A percentile compares a stretch with the other conserved stretches of the same genome.
Conservation (phyloP, 1,139 yeast genomes). For the Ogataea hybrid region DNA sequence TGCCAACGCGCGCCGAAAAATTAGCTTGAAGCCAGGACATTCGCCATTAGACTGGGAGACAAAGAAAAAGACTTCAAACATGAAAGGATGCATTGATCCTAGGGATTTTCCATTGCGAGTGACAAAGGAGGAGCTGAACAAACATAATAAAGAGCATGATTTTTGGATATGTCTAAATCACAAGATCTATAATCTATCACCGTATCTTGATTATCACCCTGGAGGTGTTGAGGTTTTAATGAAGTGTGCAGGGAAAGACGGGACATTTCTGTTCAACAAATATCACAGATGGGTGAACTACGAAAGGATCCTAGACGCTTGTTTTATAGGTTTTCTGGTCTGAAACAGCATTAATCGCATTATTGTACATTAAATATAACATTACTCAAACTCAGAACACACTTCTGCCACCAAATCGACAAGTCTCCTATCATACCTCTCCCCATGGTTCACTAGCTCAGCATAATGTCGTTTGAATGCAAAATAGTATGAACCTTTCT, state of each 20-base stretch:
- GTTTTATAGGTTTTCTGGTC: constrained; percentile 63
- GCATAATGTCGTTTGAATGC: constrained; percentile 30
- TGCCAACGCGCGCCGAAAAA: constrained; percentile 43
- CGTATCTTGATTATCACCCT: constrained; percentile 84
- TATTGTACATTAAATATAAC: constrained; percentile 5
- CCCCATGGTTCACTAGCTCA: constrained; percentile 18
- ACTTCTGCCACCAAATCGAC: constrained; percentile 17
- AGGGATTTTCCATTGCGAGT: constrained; percentile 47
- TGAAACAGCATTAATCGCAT: constrained; percentile 9
- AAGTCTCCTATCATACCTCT: constrained; percentile 10
- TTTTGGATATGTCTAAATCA: constrained; percentile 87
- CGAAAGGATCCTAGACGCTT: constrained; percentile 75
- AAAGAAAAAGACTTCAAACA: constrained; percentile 37
- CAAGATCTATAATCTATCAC: constrained; percentile 80
- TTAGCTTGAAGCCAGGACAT: constrained; percentile 70
- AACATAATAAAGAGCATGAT: constrained; percentile 59
- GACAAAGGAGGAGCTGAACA: constrained; percentile 54
- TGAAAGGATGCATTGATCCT: constrained; percentile 35
- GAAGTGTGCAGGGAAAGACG: constrained; percentile 83
- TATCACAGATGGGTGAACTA: constrained; percentile 90
- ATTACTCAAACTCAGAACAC: constrained; percentile 17
- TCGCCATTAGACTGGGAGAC: constrained; percentile 89
- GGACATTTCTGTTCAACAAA: constrained; percentile 73
- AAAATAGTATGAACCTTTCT: constrained; percentile 26
- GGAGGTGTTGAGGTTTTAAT: constrained; percentile 83